Base-by-base conservation (phyloP, 2,329 filamentous ascomycete genomes). In the Magnaporthales sp. region DNA sequence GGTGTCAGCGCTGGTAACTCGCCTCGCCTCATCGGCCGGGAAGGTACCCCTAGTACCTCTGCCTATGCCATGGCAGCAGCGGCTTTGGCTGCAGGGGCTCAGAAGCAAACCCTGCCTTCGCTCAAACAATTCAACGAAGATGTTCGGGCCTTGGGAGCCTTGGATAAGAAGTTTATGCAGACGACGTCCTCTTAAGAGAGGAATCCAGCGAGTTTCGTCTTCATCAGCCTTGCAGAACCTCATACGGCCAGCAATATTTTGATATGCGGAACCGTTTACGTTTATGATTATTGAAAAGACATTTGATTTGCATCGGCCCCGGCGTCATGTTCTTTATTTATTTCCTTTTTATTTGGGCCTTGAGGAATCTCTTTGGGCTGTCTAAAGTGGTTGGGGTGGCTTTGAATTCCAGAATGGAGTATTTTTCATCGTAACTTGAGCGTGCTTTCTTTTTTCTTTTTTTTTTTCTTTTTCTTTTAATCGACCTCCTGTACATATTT, bases 101-200 rank as follows among this genome's bases (percentile, higher is more conserved):
- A 61, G 22, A 61, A 61, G 46, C 32, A 58, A 60, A 62, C 58
- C 15, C 66, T 64, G 9, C 66, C 69, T 46, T 64, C 64, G 54
- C 66, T 62, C 19, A 68, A 66, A 65, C 64, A 67, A 4, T 69
- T 70, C 61, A 68, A 68, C 26, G 73, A 73, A 67, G 72, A 74
- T 65, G 71, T 67, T 15, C 69, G 72, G 65, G 70, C 72, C 7
- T 65, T 74, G 64, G 63, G 70, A 68, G 67, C 73, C 66, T 24
- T 66, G n/a, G 65, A 66, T 51, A 65, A 65, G 19, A 65, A 65
- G 24, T 65, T 65, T 22, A 19, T 65, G 24, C 63, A 65, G 30
- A 64, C 32, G 3, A 32, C 24, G 27, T 64, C 62, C 38, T 46
- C 38, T 2, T 46, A 46, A 19, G 38, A 46, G 3, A n/a, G n/a